Base-by-base conservation (phyloP, 139 green algal species). In the Chlorella sp. region DNA sequence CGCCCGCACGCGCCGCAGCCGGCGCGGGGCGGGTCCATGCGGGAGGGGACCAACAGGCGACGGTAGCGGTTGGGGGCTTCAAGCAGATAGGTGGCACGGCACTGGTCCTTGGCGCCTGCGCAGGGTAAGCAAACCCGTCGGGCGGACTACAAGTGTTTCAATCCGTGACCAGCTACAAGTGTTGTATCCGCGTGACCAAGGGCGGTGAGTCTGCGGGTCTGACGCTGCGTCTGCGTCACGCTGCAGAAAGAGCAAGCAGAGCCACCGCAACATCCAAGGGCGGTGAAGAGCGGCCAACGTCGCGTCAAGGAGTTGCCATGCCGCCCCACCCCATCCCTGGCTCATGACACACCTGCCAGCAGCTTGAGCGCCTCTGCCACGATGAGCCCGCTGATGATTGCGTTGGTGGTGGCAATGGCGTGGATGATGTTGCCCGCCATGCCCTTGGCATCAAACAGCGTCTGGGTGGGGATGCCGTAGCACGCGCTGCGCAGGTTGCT, bases 341-440 rank as follows among this genome's bases (percentile, higher is more conserved):
- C n/a, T n/a, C n/a, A n/a, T n/a, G n/a, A n/a, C n/a, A n/a, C 60
- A 71, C 72, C 79, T 10, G 86, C 83, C 27, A 97, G 77, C 4
- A 99, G 35, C 85, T 99, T 98, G 34, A 94, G 65, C 0, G 93
- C 94, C 75, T 99, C 93, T 1, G 90, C 51, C 29, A 95, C 88
- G 51, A 99, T 95, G 23, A 99, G 80, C 0, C 95, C 95, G 0
- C 81, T 80, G 29, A 97, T 83, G 49, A 98, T 94, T 62, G 95
- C 95, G 80, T 99, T 99, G 69, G 95, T 99, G 69, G 95, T 98
- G n/a, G 95, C 95, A 26, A 99, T 93, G 29, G 95, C 95, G 74
- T 99, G 95, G 49, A 99, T 93, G 83, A 99, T 99, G 88, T 98
- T 98, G 70, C 95, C 95, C 1, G 95, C 95, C 90, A 99, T 97